phyloP scores from a whole-genome alignment of 2,329 filamentous ascomycete species.

The Nothophoma quercina region DNA sequence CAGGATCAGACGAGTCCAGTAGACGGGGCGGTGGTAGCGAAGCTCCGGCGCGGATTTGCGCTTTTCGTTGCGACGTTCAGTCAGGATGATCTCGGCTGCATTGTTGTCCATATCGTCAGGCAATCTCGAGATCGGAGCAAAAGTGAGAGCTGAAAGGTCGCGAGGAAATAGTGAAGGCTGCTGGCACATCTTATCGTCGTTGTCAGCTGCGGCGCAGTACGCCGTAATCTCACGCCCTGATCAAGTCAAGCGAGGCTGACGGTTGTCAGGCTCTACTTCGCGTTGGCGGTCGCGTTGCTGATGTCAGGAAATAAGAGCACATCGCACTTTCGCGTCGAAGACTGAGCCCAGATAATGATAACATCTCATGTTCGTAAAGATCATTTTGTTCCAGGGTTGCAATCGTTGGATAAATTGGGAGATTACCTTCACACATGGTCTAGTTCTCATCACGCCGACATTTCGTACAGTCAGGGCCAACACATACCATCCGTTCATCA shows the following conservation, averaged over 20 bases:
- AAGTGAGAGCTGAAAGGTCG: no score
- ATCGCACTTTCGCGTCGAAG: neutral
- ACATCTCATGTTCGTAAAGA: no score
- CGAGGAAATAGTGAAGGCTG: neutral
- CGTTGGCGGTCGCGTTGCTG: neutral
- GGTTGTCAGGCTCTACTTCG: neutral
- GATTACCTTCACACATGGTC: no score
- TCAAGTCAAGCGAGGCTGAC: constrained; percentile 14
- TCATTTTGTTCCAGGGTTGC: no score
- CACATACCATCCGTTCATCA: no score
- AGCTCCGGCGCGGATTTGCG: constrained; percentile 15
- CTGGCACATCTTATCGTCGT: constrained; percentile 5
- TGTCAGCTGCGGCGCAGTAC: constrained; percentile 10
- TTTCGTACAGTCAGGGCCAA: no score
- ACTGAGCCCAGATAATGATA: neutral
- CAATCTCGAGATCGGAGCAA: no score
- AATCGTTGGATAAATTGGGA: no score
- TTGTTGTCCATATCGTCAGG: constrained; percentile 24
- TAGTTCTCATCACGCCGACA: no score
- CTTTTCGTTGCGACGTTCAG: constrained; percentile 16
- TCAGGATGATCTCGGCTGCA: constrained; percentile 15
- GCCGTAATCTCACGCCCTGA: constrained; percentile 12
- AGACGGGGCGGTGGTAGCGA: constrained; percentile 20
- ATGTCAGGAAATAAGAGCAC: constrained; percentile 1
- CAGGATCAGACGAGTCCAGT: constrained; percentile 22